Base-by-base conservation (phyloP, 257 asterid genomes). In the Solanum arcanum region DNA sequence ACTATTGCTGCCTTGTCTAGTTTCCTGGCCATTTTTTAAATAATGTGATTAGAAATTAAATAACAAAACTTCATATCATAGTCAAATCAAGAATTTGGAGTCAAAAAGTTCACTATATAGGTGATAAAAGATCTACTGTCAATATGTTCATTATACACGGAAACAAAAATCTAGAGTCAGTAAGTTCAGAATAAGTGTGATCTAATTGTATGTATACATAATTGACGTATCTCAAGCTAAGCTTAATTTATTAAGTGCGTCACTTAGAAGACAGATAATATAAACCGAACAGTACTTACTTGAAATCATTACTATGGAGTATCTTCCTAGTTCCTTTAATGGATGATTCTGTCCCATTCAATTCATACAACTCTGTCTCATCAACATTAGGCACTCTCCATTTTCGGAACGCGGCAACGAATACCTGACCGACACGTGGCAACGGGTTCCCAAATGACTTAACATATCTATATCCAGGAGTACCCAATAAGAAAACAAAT, bases 391-490 rank as follows among this genome's bases (percentile, higher is more conserved):
- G 52, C 0, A 64, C 62, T 0, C 89, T 74, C 88, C 92, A 86
- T 82, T 96, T 96, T 85, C 83, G 89, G 7, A 75, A 52, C 0
- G 95, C 90, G 5, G 96, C 98, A 1, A 88, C 91, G 49, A 95
- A 91, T 33, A 95, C 98, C 83, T 95, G 95, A 56, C 88, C 83
- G 14, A 94, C 94, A 13, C 97, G 92, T 0, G 95, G 91, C 27
- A 95, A 39, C 7, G 98, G 98, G 81, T 95, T 94, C 1, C 98
- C 98, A 11, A 90, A 90, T 0, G 98, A 93, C 88, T 91, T 90
- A 27, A 94, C 31, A 41, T 90, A 90, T 18, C 90, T 84, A 83
- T 94, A 94, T 1, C 93, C 78, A 3, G 91, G 91, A 1, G 94
- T 87, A 1, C 98, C 98, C 2, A 90, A 66, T 47, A 94, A 69